Base-by-base conservation (phyloP, 306 rosid genomes). In the Trifolium dubium region DNA sequence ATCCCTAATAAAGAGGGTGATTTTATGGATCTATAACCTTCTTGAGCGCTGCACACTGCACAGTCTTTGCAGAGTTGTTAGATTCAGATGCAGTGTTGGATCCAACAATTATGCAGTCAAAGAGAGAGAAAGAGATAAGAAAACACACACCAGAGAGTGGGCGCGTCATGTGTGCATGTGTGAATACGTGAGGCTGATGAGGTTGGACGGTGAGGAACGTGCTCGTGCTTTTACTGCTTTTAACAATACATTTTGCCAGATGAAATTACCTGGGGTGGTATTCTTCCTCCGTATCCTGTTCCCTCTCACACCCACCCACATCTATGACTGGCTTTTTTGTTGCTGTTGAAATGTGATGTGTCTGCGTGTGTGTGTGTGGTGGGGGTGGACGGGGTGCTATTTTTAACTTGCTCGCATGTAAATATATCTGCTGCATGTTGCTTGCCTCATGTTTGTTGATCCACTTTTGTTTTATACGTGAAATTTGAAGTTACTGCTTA, bases 401-500 rank as follows among this genome's bases (percentile, higher is more conserved):
- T 69, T 50, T 6, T 4, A 35, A 18, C 15, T 41, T 41, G 47
- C 47, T 41, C 47, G 3, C 47, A 9, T 41, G 10, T 41, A 41
- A 3, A 3, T 12, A 4, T 44, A 5, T 44, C 15, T 44, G 4
- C 50, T 44, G 50, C 6, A 44, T 44, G 14, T 44, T 44, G 50
- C 50, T 44, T 44, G 50, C 12, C 14, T 12, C 50, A 5, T 44
- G 23, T 49, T 19, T 49, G 55, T 5, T 49, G 55, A n/a, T 49
- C 10, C 6, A 49, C 55, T 49, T 49, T 1, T 49, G 14, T 46
- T 73, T 31, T 4, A 32, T 31, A 17, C 62, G 10, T 59, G 29
- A 43, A n/a, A 44, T 51, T 72, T 63, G 58, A 43, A 56, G 15
- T 71, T 56, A 58, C 55, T 49, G 23, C 18, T 63, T 71, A 10